These are phyloP conservation scores for Fonsecaea erecta DNA, from an alignment of 2,329 filamentous ascomycete genomes.

Conservation along the genomic window DNA sequence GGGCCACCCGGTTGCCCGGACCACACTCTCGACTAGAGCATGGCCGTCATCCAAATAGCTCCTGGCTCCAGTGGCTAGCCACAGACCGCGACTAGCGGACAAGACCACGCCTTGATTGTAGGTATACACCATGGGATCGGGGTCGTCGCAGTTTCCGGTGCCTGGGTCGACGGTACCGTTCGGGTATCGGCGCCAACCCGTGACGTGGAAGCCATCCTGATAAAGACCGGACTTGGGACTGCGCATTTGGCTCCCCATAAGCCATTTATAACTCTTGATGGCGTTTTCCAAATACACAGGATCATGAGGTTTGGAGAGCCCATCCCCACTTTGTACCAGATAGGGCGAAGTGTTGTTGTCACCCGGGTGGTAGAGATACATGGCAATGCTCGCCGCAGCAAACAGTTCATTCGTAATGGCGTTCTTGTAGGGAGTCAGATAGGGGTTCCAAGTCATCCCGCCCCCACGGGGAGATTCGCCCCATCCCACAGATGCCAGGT, in stretches of 20 bases:
- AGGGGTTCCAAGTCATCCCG: constrained; percentile 90
- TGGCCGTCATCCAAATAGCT: constrained; percentile 80
- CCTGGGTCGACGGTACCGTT: constrained; percentile 60
- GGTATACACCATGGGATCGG: constrained; percentile 89
- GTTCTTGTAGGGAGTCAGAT: constrained; percentile 85
- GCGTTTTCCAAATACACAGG: constrained; percentile 73
- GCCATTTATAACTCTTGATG: constrained; percentile 78
- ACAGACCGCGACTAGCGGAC: constrained; percentile 78
- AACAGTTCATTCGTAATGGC: constrained; percentile 93
- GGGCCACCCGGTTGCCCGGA: constrained; percentile 77
- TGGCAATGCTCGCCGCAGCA: constrained; percentile 79
- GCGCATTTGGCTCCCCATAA: constrained; percentile 78
- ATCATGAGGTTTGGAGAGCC: constrained; percentile 54
- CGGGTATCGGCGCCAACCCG: constrained; percentile 56
- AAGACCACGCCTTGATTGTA: constrained; percentile 95
- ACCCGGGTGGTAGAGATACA: constrained; percentile 89
- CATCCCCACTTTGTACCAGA: constrained; percentile 41
- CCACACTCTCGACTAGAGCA: constrained; percentile 72
- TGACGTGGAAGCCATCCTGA: constrained; percentile 87
- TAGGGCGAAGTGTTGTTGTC: constrained; percentile 76
- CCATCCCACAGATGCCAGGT: constrained; percentile 78
- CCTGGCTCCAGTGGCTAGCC: constrained; percentile 73
- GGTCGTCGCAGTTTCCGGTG: constrained; percentile 74
- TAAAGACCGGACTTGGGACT: constrained; percentile 71
- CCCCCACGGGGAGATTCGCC: constrained; percentile 79